Evolutionary conservation across 148 eudicot species (phyloP).

Genomic region (Tetragonia tetragonoides): DNA sequence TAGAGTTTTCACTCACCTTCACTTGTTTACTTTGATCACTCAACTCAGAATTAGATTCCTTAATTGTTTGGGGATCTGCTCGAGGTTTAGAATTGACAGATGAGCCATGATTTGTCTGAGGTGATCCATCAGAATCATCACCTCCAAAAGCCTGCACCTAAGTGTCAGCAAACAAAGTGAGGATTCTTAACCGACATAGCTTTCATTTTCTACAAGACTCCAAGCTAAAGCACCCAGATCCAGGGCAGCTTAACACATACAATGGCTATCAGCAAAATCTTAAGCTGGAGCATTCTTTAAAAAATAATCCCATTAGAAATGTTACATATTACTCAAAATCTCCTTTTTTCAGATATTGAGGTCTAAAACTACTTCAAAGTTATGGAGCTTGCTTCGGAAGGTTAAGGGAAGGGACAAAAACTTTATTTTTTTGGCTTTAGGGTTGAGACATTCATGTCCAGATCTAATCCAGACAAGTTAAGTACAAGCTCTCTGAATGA

Average conservation of each 20-base stretch:
- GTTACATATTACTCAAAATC: no score
- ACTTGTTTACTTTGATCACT: slow-evolving; percentile 44
- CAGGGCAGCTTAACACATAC: no score
- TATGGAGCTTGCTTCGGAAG: no score
- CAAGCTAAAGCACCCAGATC: not conserved
- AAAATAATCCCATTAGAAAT: no score
- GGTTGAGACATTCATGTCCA: not conserved
- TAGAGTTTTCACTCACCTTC: slow-evolving; percentile 38
- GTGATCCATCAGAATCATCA: slow-evolving; percentile 76
- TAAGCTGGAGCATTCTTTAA: no score
- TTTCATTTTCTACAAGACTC: not conserved
- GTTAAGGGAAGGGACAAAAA: no score
- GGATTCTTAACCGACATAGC: slow-evolving; percentile 7
- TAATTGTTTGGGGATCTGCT: slow-evolving; percentile 37
- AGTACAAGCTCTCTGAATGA: not conserved
- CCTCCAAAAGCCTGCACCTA: slow-evolving; percentile 57
- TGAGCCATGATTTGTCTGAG: slow-evolving; percentile 38
- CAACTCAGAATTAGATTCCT: slow-evolving; percentile 40
- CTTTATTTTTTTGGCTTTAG: no score
- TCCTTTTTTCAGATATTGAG: no score
- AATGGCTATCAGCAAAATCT: no score
- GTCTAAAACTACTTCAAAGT: no score
- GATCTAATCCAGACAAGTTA: not conserved
- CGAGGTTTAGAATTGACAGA: slow-evolving; percentile 46
- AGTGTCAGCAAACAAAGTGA: slow-evolving; percentile 18